Conservation (phyloP, 1,284 basidiomycete species). For the Xerocomus minutiporus region DNA sequence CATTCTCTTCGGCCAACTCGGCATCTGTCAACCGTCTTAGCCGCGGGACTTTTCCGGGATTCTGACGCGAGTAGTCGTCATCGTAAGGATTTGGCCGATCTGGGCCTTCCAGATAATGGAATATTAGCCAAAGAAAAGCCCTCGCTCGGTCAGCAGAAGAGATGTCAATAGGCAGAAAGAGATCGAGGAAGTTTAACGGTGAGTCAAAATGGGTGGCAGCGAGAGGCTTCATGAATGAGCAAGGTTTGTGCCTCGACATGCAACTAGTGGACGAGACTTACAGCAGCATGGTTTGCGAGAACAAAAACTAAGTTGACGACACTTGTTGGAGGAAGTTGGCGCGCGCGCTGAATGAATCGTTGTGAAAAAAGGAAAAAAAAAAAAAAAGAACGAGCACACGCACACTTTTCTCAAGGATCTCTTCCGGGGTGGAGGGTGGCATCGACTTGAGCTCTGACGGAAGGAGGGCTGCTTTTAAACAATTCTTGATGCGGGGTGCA, state of each 20-base stretch:
- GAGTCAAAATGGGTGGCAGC: conserved; percentile 70
- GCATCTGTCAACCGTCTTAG: conserved; percentile 46
- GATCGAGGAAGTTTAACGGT: conserved; percentile 71
- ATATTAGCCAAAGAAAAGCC: conserved; percentile 77
- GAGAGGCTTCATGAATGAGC: conserved; percentile 49
- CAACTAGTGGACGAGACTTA: conserved; percentile 34
- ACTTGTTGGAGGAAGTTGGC: conserved; percentile 68
- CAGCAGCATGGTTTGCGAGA: conserved; percentile 63
- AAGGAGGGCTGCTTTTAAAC: conserved; percentile 71
- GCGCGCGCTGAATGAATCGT: conserved; percentile 42
- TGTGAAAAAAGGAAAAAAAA: not conserved
- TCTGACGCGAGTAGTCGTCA: conserved; percentile 48
- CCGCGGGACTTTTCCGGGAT: conserved; percentile 53
- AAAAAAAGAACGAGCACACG: conserved; percentile 23
- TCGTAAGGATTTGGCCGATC: conserved; percentile 60
- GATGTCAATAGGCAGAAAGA: conserved; percentile 72
- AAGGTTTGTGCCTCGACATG: not conserved
- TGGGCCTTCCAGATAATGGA: conserved; percentile 68
- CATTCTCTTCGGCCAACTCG: conserved; percentile 56
- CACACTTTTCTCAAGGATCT: conserved; percentile 62
- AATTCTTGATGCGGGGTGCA: conserved; percentile 69
- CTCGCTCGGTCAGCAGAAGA: conserved; percentile 67
- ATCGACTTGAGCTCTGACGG: conserved; percentile 64
- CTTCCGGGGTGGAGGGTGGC: conserved; percentile 65
- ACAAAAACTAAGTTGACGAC: conserved; percentile 66